phyloP scores from a whole-genome alignment of 2,329 filamentous ascomycete species.

The Chaetomium sp. region DNA sequence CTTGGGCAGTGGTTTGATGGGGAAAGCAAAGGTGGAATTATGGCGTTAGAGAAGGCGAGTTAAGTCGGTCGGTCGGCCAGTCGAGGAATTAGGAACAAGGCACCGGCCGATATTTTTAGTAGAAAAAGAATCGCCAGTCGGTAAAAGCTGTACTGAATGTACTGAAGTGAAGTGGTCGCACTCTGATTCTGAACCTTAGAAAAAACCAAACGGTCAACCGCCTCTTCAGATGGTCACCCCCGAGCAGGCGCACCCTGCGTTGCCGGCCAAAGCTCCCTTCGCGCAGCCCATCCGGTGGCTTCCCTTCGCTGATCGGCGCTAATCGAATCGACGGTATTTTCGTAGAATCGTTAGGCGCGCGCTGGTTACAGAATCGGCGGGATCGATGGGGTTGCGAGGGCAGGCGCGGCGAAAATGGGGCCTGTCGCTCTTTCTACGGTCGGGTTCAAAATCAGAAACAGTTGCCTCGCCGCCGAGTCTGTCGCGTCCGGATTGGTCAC shows the following conservation, averaged over 20 bases:
- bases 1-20: not conserved
- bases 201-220: not conserved
- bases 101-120: not conserved
- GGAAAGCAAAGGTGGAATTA: not conserved
- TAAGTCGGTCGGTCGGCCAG: not conserved
- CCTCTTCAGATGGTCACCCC: conserved; percentile 7
- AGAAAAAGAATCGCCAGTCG: not conserved
- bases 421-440: conserved; percentile 15
- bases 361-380: conserved; percentile 5
- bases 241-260: conserved; percentile 32
- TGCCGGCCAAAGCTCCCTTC: conserved; percentile 42
- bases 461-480: conserved; percentile 27
- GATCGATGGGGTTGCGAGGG: conserved; percentile 20
- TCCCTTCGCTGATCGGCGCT: not conserved
- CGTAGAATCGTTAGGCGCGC: not conserved
- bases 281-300: conserved; percentile 31
- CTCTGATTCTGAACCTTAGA: not conserved
- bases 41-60: not conserved
- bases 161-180: not conserved
- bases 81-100: not conserved
- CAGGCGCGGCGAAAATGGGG: conserved; percentile 6
- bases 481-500: conserved; percentile 30
- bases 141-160: not conserved
- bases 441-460: conserved; percentile 26
- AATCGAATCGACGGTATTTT: conserved; percentile 13